A percentile compares a stretch with the other conserved stretches of the same genome.
Evolutionary conservation across 768 basidiomycete genomes (phyloP).

Genomic region (Hygrocybe punicea): DNA sequence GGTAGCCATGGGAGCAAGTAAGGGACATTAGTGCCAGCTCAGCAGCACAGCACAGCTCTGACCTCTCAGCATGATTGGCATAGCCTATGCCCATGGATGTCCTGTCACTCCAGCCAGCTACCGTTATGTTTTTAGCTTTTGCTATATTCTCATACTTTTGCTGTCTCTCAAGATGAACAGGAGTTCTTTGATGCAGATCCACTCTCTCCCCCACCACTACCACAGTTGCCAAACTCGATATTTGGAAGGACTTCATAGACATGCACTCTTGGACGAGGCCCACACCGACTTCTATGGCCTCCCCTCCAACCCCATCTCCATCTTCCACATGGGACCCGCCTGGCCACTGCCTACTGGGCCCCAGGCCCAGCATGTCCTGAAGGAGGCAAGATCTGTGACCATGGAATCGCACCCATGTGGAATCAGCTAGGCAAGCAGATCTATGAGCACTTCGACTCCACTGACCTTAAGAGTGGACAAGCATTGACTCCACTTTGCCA

Average conservation of each 20-base stretch:
- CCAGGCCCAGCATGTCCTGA: slow-evolving; percentile 14
- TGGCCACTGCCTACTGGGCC: slow-evolving; percentile 19
- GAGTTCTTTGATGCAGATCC: background rate
- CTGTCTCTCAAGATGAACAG: background rate
- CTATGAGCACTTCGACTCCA: slow-evolving; percentile 21
- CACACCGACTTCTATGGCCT: slow-evolving; percentile 20
- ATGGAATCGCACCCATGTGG: slow-evolving; percentile 26
- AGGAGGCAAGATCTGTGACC: slow-evolving; percentile 24
- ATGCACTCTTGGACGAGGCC: slow-evolving; percentile 6
- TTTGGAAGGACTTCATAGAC: background rate
- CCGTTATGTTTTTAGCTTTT: too few relatives aligned
- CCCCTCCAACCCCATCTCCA: slow-evolving; percentile 19
- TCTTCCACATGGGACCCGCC: slow-evolving; percentile 24
- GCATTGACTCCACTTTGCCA: slow-evolving; percentile 29
- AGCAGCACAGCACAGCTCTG: too few relatives aligned
- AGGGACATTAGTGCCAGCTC: too few relatives aligned
- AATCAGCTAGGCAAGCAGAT: slow-evolving; percentile 15
- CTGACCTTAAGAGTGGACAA: slow-evolving; percentile 21
- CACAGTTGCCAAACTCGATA: background rate
- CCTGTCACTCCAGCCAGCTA: too few relatives aligned
- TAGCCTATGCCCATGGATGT: too few relatives aligned
- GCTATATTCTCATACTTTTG: too few relatives aligned
- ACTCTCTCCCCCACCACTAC: background rate
- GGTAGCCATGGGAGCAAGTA: too few relatives aligned
- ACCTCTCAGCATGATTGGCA: too few relatives aligned